Evolutionary conservation across 352 stramenopile genomes (phyloP), one percentile per base, ranked within the genome.

Genomic region (Globisporangium abappressorium): DNA sequence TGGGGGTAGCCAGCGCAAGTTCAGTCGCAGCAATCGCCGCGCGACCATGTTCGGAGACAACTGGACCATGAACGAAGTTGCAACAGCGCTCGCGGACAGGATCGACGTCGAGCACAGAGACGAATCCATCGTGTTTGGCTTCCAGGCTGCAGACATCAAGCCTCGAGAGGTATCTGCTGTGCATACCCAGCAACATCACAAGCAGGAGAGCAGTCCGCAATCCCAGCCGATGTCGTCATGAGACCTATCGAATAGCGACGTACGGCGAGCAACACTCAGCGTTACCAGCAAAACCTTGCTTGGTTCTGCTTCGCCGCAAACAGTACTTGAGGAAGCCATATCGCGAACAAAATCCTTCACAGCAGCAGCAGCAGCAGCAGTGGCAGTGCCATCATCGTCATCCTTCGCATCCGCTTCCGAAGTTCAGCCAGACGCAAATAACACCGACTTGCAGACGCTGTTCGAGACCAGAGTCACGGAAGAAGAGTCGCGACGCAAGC

Each of bases 111-210:
- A 55, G 15, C 26, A 34, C 26, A 20, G 43, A 7, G 60, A 58
- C 9, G 41, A 65, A 9, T 57, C 41, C 15, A 47, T 58, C 60
- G 28, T 65, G 9, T 65, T 65, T 26, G 60, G 28, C 22, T 65
- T 65, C 41, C 60, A 65, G 43, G n/a, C 46, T 4, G 41, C 28
- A 24, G 43, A 58, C 30, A 28, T 65, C 15, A 41, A 33, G 57
- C 34, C 34, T 34, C 24, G 4, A n/a, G 9, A 34, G 20, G 2
- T 18, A 0, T 11, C 20, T 30, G 12, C 5, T 7, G 6, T 26
- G 4, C 30, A n/a, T 24, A 8, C 1, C n/a, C 15, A 18, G 2
- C 8, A 18, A 0, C 56, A 56, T 1, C 51, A n/a, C 4, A 28
- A 59, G 54, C 53, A 38, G 18, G 26, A 30, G 24, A 58, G 26